A percentile compares a stretch with the other conserved stretches of the same genome.
phyloP scores from a whole-genome alignment of 371 early-diverging fungal species.

The Haplosporangium sp. region DNA sequence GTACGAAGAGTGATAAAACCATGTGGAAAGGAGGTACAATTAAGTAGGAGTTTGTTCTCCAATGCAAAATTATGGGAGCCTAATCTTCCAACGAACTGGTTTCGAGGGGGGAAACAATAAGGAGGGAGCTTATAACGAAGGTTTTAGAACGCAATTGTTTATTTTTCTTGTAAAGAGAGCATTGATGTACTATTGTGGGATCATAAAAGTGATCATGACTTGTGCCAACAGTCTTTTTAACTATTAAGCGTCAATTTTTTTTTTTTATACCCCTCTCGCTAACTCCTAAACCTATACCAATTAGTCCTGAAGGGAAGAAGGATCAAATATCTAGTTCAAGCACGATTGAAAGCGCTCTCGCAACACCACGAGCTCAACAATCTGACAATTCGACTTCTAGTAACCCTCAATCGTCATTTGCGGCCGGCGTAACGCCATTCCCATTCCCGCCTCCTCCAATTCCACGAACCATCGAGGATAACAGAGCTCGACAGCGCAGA shows the following conservation, averaged over 20 bases:
- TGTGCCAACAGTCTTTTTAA: not conserved
- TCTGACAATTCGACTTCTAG: constrained; percentile 3
- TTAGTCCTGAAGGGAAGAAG: not conserved
- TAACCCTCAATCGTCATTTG: constrained; percentile 13
- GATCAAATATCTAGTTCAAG: not conserved
- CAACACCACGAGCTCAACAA: not conserved
- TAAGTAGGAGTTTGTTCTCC: not conserved
- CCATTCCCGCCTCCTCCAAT: constrained; percentile 21
- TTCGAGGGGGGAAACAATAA: constrained; percentile 5
- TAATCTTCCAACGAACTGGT: not conserved
- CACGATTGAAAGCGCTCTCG: not conserved
- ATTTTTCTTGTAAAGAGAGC: not conserved
- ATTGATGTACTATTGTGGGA: not conserved
- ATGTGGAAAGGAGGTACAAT: constrained; percentile 3
- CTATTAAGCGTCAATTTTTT: not conserved
- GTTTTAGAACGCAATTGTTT: not conserved
- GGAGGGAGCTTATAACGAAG: not conserved
- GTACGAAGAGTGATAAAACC: constrained; percentile 2
- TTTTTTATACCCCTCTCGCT: not conserved
- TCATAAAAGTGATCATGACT: not conserved
- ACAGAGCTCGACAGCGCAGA: constrained; percentile 45
- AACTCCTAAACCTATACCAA: too few relatives aligned
- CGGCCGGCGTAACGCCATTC: constrained; percentile 17
- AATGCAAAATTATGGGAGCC: constrained; percentile 3
- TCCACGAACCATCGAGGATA: constrained; percentile 13